Evolutionary conservation across 345 rosid genomes (phyloP), one percentile per base, ranked within the genome.

Genomic region (Arabis alpina): DNA sequence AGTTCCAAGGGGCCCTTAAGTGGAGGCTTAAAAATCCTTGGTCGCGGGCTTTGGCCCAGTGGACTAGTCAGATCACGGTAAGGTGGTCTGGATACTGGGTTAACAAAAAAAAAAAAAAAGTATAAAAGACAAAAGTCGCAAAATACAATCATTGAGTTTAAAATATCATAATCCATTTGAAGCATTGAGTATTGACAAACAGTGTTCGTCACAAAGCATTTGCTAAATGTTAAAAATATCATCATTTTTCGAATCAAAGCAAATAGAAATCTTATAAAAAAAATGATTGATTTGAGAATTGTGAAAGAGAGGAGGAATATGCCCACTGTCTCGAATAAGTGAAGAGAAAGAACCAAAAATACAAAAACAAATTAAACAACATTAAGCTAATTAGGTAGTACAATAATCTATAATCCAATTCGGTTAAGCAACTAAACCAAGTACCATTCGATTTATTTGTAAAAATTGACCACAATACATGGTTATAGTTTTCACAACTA

Each of bases 71-170:
- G n/a, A n/a, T n/a, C n/a, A n/a, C n/a, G n/a, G n/a, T n/a, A n/a
- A n/a, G n/a, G n/a, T n/a, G n/a, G n/a, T n/a, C n/a, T n/a, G n/a
- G n/a, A n/a, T n/a, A n/a, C n/a, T n/a, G 28, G 48, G 23, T 15
- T n/a, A 57, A 16, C 2, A 23, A 2, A 48, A 24, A n/a, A 4
- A 15, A 48, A 27, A 48, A 10, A 12, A 41, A 61, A 27, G 23
- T 7, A 16, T n/a, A n/a, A n/a, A n/a, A 51, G 27, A 15, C 42
- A 45, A 28, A 61, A 45, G 54, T 45, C 53, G 13, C 6, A 30
- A 25, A 30, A 71, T 53, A 52, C n/a, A 61, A 61, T 71, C 39
- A 71, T 61, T 44, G 55, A 24, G 48, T 53, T 61, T 32, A 43
- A 53, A 37, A 16, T 61, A 40, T n/a, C 55, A 24, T 37, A 44